These are phyloP conservation scores for Grosmannia clavigera DNA, from an alignment of 2,329 filamentous ascomycete genomes.

Conservation along the genomic window DNA sequence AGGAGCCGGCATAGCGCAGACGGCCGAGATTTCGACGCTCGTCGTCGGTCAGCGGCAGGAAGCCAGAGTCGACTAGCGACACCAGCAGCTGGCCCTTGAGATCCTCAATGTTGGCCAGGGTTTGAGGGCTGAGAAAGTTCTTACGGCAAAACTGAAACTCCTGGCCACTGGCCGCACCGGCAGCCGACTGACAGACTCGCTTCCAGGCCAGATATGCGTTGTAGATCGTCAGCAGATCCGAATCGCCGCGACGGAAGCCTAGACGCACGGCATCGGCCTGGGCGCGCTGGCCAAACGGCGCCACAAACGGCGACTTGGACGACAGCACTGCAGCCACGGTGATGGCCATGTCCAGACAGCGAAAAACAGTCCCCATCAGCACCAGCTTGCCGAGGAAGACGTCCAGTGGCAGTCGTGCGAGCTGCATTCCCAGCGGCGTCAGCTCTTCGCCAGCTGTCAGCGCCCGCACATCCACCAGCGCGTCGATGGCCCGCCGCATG, in stretches of 20 bases:
- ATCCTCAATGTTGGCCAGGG: slow-evolving; percentile 84
- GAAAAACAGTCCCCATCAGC: slow-evolving; percentile 73
- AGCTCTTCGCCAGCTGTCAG: slow-evolving; percentile 71
- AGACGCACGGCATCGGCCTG: slow-evolving; percentile 72
- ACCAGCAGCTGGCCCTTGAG: slow-evolving; percentile 84
- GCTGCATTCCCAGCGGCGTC: slow-evolving; percentile 72
- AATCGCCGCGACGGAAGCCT: slow-evolving; percentile 74
- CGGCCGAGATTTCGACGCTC: slow-evolving; percentile 59
- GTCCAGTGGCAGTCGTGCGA: slow-evolving; percentile 81
- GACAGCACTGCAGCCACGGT: slow-evolving; percentile 89
- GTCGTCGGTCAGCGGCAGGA: slow-evolving; percentile 60
- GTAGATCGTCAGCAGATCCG: slow-evolving; percentile 83
- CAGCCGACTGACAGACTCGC: slow-evolving; percentile 58
- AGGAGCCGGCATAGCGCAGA: slow-evolving; percentile 44
- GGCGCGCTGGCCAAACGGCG: slow-evolving; percentile 69
- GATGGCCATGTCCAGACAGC: slow-evolving; percentile 80
- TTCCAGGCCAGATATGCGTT: slow-evolving; percentile 91
- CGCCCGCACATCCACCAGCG: slow-evolving; percentile 84
- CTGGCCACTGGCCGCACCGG: slow-evolving; percentile 38
- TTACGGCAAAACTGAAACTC: slow-evolving; percentile 90
- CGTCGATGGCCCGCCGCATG: slow-evolving; percentile 83
- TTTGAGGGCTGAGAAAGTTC: slow-evolving; percentile 85
- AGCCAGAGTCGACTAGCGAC: slow-evolving; percentile 73
- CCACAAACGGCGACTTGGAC: slow-evolving; percentile 86
- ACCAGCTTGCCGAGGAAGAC: slow-evolving; percentile 93